phyloP scores from a whole-genome alignment of 306 rosid species.

The Trifolium dubium region DNA sequence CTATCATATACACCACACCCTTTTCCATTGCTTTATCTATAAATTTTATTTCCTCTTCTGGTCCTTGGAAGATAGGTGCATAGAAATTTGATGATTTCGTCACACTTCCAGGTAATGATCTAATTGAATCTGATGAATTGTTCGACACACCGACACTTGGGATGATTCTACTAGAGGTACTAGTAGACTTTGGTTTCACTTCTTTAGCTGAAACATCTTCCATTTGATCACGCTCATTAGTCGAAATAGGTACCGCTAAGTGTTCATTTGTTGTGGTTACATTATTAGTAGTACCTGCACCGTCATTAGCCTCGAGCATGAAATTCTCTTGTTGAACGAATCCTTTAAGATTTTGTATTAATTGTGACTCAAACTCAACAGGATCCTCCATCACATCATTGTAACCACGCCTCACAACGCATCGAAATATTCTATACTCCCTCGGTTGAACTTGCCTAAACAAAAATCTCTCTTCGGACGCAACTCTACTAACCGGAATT shows the following conservation, averaged over 20 bases:
- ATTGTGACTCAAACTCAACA: constrained; percentile 56
- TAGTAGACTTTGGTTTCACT: constrained; percentile 4
- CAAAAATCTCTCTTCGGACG: constrained; percentile 65
- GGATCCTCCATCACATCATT: constrained; percentile 58
- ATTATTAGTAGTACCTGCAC: not conserved
- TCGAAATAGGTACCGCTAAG: not conserved
- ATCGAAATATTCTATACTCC: constrained; percentile 64
- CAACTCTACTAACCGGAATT: constrained; percentile 65
- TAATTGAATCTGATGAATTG: constrained; percentile 39
- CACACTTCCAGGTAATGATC: not conserved
- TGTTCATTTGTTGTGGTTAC: constrained; percentile 9
- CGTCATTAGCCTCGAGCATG: constrained; percentile 38
- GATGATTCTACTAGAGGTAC: constrained; percentile 40
- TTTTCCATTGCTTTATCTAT: constrained; percentile 61
- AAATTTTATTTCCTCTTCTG: constrained; percentile 59
- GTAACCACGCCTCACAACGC: constrained; percentile 85
- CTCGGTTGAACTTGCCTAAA: constrained; percentile 70
- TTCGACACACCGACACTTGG: constrained; percentile 17
- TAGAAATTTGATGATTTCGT: constrained; percentile 35
- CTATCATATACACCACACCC: constrained; percentile 74
- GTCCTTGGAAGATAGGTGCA: constrained; percentile 43
- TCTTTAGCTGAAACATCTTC: not conserved
- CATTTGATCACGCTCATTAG: not conserved
- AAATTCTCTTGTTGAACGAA: constrained; percentile 53
- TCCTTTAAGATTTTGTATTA: constrained; percentile 61